A percentile compares a stretch with the other conserved stretches of the same genome.
phyloP scores from a whole-genome alignment of 768 basidiomycete genomes.

The Leccinellum rugosiceps region DNA sequence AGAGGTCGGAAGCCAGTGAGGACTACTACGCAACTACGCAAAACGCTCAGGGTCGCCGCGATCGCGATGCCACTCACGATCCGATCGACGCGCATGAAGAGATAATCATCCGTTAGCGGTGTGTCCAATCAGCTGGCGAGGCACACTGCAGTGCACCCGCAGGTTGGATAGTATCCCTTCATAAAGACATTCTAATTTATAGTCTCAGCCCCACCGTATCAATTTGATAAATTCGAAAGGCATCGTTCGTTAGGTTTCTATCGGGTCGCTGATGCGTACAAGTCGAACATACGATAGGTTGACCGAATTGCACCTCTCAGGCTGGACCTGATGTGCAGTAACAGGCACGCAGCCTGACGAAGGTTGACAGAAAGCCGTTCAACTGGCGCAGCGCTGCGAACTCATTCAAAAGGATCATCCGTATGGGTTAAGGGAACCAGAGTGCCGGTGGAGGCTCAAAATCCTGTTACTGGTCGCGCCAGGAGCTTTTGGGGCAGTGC shows the following conservation, averaged over 20 bases:
- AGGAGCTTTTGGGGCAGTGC: not conserved
- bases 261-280: not conserved
- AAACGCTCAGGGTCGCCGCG: not conserved
- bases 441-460: not conserved
- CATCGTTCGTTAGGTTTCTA: not conserved
- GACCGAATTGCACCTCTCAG: not conserved
- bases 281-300: not conserved
- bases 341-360: conserved; percentile 1
- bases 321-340: not conserved
- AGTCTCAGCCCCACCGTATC: not conserved
- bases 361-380: not conserved
- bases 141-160: not conserved
- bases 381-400: not conserved
- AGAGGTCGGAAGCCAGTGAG: not conserved
- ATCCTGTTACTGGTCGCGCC: conserved; percentile 1
- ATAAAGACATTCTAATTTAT: not conserved
- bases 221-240: not conserved
- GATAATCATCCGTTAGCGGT: not conserved
- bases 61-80: not conserved
- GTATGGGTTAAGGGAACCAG: not conserved
- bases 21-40: too few species aligned
- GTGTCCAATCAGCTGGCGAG: not conserved
- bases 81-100: not conserved
- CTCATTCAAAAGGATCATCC: not conserved
- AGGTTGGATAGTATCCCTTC: not conserved